Evolutionary conservation across 1,139 yeast genomes (phyloP), one percentile per base, ranked within the genome.

Genomic region (Yamadazyma diddensiae): DNA sequence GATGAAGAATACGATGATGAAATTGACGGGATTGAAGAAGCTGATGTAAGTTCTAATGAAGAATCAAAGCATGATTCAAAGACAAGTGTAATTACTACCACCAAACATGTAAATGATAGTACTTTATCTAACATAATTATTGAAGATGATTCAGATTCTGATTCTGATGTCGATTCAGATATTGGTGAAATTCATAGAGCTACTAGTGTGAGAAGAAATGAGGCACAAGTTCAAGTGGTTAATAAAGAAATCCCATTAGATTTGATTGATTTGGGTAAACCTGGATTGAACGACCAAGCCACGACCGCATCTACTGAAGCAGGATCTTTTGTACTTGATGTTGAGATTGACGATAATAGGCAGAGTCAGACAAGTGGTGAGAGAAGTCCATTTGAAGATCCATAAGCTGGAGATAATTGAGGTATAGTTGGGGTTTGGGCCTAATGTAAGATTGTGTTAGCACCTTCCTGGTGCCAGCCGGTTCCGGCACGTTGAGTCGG

Each of bases 111-210:
- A n/a, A 42, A 42, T 27, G 40, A 41, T 30, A 44, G 48, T 17
- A 42, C 46, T 1, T 31, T 41, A 16, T 39, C 47, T 6, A 37
- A 39, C 24, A 37, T 39, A 21, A 31, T 39, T 6, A 21, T 24
- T 2, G 28, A 26, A n/a, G 18, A 14, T 7, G 36, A 26, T 2
- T 25, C 33, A 2, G 41, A 37, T n/a, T 50, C 49, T 26, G 74
- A 67, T 42, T 59, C 67, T 14, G 75, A 69, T 41, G 71, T 68
- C 23, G 75, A 69, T 47, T 61, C 69, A 7, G 75, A 69, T 42
- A 65, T 69, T 29, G 74, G 73, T 6, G 71, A 68, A 41, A 69
- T 69, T 32, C 59, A 62, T 26, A 54, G 74, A 9, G 73, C 73
- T 30, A 65, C 72, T 8, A 64, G 71, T 35, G 50, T 65, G 5